Evolutionary conservation across 2,329 filamentous ascomycete species (phyloP), one percentile per base, ranked within the genome.

Genomic region (Colletotrichum orbiculare): DNA sequence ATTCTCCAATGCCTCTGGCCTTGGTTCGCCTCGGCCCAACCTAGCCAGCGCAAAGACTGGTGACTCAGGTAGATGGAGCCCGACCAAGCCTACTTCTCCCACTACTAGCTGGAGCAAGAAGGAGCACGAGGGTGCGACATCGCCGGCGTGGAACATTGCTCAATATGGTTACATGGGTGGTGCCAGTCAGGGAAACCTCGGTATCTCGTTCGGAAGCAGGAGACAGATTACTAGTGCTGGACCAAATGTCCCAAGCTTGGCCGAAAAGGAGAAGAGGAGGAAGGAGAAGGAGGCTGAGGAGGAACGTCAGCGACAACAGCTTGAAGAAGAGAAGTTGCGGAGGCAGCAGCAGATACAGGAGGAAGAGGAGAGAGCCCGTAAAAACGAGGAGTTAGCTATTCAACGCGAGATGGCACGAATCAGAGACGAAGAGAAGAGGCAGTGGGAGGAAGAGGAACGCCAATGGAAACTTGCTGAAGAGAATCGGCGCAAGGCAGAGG

Each of bases 111-210:
- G 96, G 96, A 97, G 92, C 77, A 96, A 89, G 76, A 92, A 87
- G 76, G 86, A 87, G 60, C 93, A 97, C 70, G 92, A 97, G 76
- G 87, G 87, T 13, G 85, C 85, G 48, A 97, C 94, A 2, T 85
- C 90, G 34, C 96, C 96, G 0, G 96, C 96, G 2, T 99, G 96
- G 96, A 99, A 98, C 75, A 98, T 98, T 71, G 91, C 94, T 62
- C 96, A 99, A 75, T 99, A 99, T 75, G 94, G 96, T 8, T 99
- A 97, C 78, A 96, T 98, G 91, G 96, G 96, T 63, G 96, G 96
- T 53, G 96, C 96, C 34, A 97, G 93, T 73, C 96, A 99, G 76
- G 95, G 93, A 3, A 98, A 97, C 72, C 89, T 97, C 67, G 96
- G 96, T 15, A 93, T 99, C 71, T 89, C 92, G 10, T 98, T 98